phyloP scores from a whole-genome alignment of 257 asterid genomes.

The Eucommia ulmoides region DNA sequence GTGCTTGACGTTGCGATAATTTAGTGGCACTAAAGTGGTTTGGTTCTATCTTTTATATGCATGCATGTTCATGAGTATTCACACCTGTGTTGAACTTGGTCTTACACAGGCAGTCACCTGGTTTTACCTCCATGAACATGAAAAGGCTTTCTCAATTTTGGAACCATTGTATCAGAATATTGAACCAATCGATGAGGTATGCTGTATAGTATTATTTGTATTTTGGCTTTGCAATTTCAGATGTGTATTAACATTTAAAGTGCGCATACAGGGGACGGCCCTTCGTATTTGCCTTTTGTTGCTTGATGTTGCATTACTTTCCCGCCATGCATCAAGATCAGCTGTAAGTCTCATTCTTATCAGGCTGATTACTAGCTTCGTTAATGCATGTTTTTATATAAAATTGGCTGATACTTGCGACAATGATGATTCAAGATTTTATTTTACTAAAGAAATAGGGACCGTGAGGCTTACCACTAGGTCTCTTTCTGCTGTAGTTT shows the following conservation, averaged over 20 bases:
- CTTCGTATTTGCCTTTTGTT: slow-evolving; percentile 74
- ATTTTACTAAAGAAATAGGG: not conserved
- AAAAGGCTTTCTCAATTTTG: slow-evolving; percentile 56
- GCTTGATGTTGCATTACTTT: slow-evolving; percentile 75
- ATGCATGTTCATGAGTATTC: slow-evolving; percentile 9
- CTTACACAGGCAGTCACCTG: slow-evolving; percentile 68
- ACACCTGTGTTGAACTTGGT: slow-evolving; percentile 1
- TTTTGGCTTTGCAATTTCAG: not conserved
- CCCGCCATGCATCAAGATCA: slow-evolving; percentile 55
- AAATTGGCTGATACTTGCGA: no score
- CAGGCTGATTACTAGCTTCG: not conserved
- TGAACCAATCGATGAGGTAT: slow-evolving; percentile 86
- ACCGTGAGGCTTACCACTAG: not conserved
- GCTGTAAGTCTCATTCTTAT: slow-evolving; percentile 41
- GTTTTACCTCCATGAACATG: slow-evolving; percentile 86
- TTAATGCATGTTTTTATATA: slow-evolving; percentile 2
- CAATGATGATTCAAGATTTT: no score
- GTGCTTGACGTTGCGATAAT: slow-evolving; percentile 7
- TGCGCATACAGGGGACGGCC: slow-evolving; percentile 70
- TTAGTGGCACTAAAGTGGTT: not conserved
- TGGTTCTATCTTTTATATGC: slow-evolving; percentile 4
- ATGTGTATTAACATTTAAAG: slow-evolving; percentile 4
- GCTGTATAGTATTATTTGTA: not conserved
- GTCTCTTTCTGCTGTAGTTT: not conserved
- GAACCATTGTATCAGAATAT: slow-evolving; percentile 70